These are phyloP conservation scores for Lanzia echinophila DNA, from an alignment of 2,329 filamentous ascomycete species.

Conservation along the genomic window DNA sequence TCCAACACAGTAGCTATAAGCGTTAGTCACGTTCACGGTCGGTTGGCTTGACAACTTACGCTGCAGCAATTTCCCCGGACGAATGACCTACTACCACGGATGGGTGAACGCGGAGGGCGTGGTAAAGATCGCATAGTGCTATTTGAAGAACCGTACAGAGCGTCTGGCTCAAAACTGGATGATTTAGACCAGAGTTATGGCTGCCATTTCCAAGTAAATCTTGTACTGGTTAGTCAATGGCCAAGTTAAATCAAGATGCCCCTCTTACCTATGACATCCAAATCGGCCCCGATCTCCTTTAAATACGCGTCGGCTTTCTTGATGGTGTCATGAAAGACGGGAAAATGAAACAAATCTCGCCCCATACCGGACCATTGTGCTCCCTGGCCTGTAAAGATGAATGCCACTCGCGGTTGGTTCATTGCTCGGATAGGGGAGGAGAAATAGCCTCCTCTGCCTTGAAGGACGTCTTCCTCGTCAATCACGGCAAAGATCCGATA, in stretches of 20 bases:
- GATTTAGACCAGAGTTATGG: conserved; percentile 13
- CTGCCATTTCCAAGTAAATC: conserved; percentile 13
- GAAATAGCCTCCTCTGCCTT: not conserved
- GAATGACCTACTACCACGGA: conserved; percentile 39
- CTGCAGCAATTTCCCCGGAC: conserved; percentile 42
- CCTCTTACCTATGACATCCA: conserved; percentile 11
- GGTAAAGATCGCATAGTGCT: conserved; percentile 36
- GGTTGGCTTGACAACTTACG: conserved; percentile 30
- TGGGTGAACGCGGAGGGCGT: conserved; percentile 35
- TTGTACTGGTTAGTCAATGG: not conserved
- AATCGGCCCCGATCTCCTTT: conserved; percentile 37
- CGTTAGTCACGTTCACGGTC: not conserved
- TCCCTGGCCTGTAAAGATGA: conserved; percentile 18
- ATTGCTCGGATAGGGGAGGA: not conserved
- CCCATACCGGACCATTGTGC: conserved; percentile 17
- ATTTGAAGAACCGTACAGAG: conserved; percentile 40
- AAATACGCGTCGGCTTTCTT: conserved; percentile 20
- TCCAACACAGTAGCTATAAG: conserved; percentile 19
- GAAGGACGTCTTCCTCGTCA: not conserved
- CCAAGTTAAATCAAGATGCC: not conserved
- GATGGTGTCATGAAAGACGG: not conserved
- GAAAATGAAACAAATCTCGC: conserved; percentile 1
- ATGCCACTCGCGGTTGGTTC: not conserved
- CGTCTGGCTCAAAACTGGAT: conserved; percentile 10
- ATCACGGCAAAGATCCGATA: not conserved